Base-by-base conservation (phyloP, 768 basidiomycete genomes). In the Exsudoporus frostii region DNA sequence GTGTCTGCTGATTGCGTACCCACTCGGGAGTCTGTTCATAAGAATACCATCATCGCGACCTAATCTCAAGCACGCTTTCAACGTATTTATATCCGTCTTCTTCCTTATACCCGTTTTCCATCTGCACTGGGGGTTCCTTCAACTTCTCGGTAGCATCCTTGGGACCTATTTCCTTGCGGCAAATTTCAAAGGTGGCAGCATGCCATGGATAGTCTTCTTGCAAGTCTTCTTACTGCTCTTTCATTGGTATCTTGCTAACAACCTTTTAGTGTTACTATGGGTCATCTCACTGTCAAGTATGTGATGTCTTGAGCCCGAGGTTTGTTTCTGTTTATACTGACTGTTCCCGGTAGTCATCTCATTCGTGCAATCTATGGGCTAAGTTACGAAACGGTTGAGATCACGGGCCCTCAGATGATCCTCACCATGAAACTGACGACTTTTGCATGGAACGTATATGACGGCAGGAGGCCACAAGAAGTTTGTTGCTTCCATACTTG, bases 371-470 rank as follows among this genome's bases (percentile, higher is more conserved):
- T 88, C 11, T 81, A 78, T 61, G 76, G 74, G 36, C 72, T 80
- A 41, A 80, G 81, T 65, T 90, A 84, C 67, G 91, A 92, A 61
- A 86, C 84, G 0, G 79, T 96, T 56, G 92, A 97, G 58, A 81
- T 99, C 53, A 93, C 93, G 4, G 91, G 89, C 0, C 84, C 90
- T 24, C 93, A 96, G 67, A 98, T 98, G 96, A 93, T 99, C 5
- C 78, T 98, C 37, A 84, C 86, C 15, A 96, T 98, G 92, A 98
- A 98, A 69, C 78, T 98, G 41, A 95, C 92, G 30, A 95, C 92
- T 1, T 98, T 98, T 70, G 96, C 96, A 1, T 99, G 96, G 96
- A 96, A 96, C 64, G 88, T 94, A 10, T 85, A 82, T 69, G 97
- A 99, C 68, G 94, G 94, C 6, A 76, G 86, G 38, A 76, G 86